Percentiles rank a stretch among this genome's conserved stretches.
Conservation (phyloP, 2,329 filamentous ascomycete genomes). For the Fusarium guadeloupense region DNA sequence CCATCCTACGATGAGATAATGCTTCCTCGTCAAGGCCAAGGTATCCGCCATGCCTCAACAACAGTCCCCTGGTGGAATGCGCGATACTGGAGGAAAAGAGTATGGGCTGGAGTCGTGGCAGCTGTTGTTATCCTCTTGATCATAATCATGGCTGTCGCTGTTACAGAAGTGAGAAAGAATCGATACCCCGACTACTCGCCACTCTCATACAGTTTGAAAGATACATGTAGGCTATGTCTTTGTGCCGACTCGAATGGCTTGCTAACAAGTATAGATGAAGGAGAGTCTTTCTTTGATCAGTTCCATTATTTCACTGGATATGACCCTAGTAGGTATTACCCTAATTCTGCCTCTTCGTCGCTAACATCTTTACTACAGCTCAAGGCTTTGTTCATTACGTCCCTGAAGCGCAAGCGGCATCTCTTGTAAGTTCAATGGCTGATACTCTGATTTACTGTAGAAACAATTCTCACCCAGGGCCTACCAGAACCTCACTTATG, state of each 20-base stretch:
- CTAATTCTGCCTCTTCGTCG: background rate
- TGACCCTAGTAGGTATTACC: conserved; percentile 54
- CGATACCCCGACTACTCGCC: conserved; percentile 60
- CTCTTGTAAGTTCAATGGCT: conserved; percentile 51
- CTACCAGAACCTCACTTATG: conserved; percentile 69
- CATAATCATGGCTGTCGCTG: conserved; percentile 58
- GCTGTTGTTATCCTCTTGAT: conserved; percentile 56
- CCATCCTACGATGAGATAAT: conserved; percentile 45
- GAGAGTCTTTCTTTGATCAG: conserved; percentile 62
- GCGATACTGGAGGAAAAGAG: conserved; percentile 62
- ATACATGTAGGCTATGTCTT: conserved; percentile 55
- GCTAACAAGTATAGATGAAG: conserved; percentile 53
- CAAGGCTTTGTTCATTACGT: conserved; percentile 65
- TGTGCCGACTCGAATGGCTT: background rate
- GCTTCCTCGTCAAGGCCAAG: conserved; percentile 30
- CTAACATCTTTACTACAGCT: conserved; percentile 43
- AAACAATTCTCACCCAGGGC: background rate
- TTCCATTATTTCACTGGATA: conserved; percentile 63
- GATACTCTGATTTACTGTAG: background rate
- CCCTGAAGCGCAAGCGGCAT: conserved; percentile 51
- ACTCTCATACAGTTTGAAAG: conserved; percentile 58
- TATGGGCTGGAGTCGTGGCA: conserved; percentile 55
- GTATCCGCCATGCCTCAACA: conserved; percentile 36
- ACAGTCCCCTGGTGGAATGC: conserved; percentile 57
- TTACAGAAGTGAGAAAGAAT: conserved; percentile 52